A percentile compares a stretch with the other conserved stretches of the same genome.
These are phyloP conservation scores for Hydrangea macrophylla DNA, from an alignment of 148 eudicot genomes.

Conservation along the genomic window DNA sequence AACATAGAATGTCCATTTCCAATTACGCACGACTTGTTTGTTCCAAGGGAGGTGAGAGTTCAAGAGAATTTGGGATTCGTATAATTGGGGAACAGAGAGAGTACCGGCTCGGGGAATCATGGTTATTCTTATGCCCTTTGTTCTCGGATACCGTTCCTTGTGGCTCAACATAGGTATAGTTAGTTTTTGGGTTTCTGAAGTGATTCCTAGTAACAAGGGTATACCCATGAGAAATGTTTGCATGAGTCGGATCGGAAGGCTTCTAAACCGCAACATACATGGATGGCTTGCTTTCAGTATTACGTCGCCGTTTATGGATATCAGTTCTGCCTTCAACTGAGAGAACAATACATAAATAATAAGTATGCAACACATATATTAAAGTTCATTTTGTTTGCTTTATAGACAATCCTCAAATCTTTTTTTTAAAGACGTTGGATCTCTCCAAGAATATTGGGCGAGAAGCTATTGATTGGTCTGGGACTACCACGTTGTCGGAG, in stretches of 20 bases:
- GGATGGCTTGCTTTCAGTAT: slow-evolving; percentile 63
- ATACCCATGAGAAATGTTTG: slow-evolving; percentile 46
- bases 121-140: slow-evolving; percentile 40
- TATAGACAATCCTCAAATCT: background rate
- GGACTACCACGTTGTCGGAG: background rate
- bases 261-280: slow-evolving; percentile 59
- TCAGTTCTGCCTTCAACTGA: slow-evolving; percentile 61
- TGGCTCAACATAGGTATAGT: slow-evolving; percentile 40
- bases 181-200: slow-evolving; percentile 54
- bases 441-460: background rate
- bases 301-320: slow-evolving; percentile 37
- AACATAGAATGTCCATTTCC: slow-evolving; percentile 81
- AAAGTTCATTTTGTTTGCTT: background rate
- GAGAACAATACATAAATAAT: background rate
- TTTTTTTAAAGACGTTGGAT: no score
- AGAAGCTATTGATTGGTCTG: background rate
- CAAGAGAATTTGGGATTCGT: slow-evolving; percentile 54
- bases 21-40: slow-evolving; percentile 45
- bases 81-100: slow-evolving; percentile 50
- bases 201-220: slow-evolving; percentile 69
- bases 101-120: slow-evolving; percentile 61
- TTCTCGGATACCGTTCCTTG: slow-evolving; percentile 44
- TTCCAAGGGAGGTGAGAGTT: slow-evolving; percentile 64
- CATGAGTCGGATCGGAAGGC: slow-evolving; percentile 52
- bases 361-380: background rate